These are phyloP conservation scores for Colletotrichum gloeosporioides DNA, from an alignment of 2,329 filamentous ascomycete species.

Conservation along the genomic window DNA sequence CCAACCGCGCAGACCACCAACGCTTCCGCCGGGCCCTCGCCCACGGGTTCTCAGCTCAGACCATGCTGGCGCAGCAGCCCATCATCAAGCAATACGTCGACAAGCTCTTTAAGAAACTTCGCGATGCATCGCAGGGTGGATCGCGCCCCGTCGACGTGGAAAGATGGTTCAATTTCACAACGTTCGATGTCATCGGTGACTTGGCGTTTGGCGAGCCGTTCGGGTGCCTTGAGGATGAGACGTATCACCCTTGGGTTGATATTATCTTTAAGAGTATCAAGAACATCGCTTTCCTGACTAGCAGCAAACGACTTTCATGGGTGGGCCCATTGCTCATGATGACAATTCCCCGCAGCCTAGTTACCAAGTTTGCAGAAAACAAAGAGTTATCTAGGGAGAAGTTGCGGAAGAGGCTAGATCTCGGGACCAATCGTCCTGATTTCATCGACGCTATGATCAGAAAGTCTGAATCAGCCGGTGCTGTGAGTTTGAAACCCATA, in stretches of 20 bases:
- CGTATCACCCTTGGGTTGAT: constrained; percentile 22
- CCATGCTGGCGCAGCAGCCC: constrained; percentile 33
- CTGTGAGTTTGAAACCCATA: background rate
- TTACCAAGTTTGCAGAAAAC: background rate
- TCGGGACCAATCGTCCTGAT: background rate
- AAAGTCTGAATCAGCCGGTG: constrained; percentile 2
- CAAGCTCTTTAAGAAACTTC: constrained; percentile 24
- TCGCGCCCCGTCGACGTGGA: constrained; percentile 18
- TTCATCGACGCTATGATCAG: constrained; percentile 6
- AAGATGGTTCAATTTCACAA: constrained; percentile 9
- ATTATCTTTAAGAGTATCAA: constrained; percentile 18
- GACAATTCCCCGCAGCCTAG: background rate
- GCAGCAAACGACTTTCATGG: background rate
- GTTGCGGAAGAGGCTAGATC: background rate
- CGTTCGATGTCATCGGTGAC: constrained; percentile 25
- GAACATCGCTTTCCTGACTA: background rate
- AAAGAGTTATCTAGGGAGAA: background rate
- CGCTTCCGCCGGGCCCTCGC: constrained; percentile 26
- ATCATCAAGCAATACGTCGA: constrained; percentile 31
- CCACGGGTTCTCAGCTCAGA: constrained; percentile 32
- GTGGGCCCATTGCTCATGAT: background rate
- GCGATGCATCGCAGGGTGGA: background rate
- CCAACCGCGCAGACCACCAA: constrained; percentile 21
- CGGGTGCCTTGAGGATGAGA: constrained; percentile 9
- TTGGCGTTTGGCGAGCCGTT: constrained; percentile 25